phyloP scores from a whole-genome alignment of 352 stramenopile genomes.

The Phytophthora pinifolia region DNA sequence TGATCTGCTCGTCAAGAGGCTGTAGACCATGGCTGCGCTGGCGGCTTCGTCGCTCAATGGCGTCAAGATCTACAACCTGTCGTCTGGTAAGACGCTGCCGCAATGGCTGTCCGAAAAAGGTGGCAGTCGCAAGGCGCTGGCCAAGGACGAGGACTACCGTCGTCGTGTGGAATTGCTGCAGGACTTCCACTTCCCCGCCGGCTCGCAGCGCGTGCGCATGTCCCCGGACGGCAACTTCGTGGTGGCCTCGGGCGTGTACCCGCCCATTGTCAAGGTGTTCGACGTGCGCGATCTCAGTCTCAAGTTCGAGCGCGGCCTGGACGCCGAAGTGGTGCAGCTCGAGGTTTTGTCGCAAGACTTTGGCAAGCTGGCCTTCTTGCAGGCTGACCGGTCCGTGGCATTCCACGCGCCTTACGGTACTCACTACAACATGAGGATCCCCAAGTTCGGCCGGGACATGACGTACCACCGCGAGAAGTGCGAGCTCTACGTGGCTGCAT shows the following conservation, averaged over 20 bases:
- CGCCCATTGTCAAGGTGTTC: slow-evolving; percentile 95
- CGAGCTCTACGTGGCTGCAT: slow-evolving; percentile 94
- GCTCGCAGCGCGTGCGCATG: slow-evolving; percentile 94
- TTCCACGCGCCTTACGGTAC: slow-evolving; percentile 99
- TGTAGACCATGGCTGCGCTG: slow-evolving; percentile 64
- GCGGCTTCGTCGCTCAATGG: slow-evolving; percentile 88
- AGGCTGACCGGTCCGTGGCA: slow-evolving; percentile 94
- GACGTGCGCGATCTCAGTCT: slow-evolving; percentile 95
- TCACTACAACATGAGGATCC: slow-evolving; percentile 96
- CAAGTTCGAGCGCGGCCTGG: slow-evolving; percentile 99
- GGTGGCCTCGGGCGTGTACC: slow-evolving; percentile 96
- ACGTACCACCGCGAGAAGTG: slow-evolving; percentile 96
- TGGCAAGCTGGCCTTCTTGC: slow-evolving; percentile 97
- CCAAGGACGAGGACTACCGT: slow-evolving; percentile 69
- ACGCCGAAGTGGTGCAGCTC: slow-evolving; percentile 97
- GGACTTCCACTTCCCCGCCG: slow-evolving; percentile 98
- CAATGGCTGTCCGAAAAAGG: slow-evolving; percentile 94
- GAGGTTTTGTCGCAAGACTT: slow-evolving; percentile 95
- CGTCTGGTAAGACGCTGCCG: slow-evolving; percentile 92
- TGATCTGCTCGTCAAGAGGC: neutral
- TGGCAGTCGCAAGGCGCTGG: slow-evolving; percentile 34
- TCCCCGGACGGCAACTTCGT: slow-evolving; percentile 96
- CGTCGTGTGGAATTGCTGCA: slow-evolving; percentile 98
- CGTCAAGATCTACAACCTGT: slow-evolving; percentile 96
- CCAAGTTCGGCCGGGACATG: slow-evolving; percentile 97